phyloP scores from a whole-genome alignment of 1,284 basidiomycete genomes.

The Boletellus deceptivus region DNA sequence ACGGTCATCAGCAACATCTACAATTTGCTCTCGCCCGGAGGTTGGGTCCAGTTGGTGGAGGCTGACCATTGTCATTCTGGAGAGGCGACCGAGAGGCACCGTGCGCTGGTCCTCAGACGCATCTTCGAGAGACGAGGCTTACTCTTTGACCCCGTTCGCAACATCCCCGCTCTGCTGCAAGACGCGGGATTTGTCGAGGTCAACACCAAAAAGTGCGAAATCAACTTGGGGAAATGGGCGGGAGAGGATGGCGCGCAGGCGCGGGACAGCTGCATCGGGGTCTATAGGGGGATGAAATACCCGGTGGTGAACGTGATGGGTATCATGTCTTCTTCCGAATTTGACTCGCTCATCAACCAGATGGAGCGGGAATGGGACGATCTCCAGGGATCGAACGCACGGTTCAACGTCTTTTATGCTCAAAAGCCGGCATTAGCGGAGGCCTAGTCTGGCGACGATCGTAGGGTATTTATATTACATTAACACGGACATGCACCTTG shows the following conservation, averaged over 20 bases:
- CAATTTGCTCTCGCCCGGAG: neutral
- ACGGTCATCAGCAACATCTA: neutral
- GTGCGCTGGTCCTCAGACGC: neutral
- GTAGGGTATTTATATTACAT: neutral
- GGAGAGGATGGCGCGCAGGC: slow-evolving; percentile 3
- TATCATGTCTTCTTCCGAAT: neutral
- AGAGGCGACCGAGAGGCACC: neutral
- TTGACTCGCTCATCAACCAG: slow-evolving; percentile 2
- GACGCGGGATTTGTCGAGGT: neutral
- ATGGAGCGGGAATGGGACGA: slow-evolving; percentile 4
- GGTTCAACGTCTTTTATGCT: slow-evolving; percentile 4
- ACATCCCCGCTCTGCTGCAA: neutral
- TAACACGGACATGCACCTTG: neutral
- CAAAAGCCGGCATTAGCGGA: neutral
- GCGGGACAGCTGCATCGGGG: slow-evolving; percentile 4
- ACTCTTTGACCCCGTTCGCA: neutral
- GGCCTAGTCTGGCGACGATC: neutral
- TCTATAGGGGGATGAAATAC: slow-evolving; percentile 2
- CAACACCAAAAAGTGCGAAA: neutral
- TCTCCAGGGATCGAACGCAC: slow-evolving; percentile 1
- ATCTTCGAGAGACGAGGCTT: neutral
- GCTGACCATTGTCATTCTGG: neutral
- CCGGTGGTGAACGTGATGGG: slow-evolving; percentile 4
- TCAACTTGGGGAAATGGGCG: slow-evolving; percentile 4
- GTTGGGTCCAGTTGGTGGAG: neutral